phyloP scores from a whole-genome alignment of 169 alveolate genomes.

The Plasmodium cynomolgi region DNA sequence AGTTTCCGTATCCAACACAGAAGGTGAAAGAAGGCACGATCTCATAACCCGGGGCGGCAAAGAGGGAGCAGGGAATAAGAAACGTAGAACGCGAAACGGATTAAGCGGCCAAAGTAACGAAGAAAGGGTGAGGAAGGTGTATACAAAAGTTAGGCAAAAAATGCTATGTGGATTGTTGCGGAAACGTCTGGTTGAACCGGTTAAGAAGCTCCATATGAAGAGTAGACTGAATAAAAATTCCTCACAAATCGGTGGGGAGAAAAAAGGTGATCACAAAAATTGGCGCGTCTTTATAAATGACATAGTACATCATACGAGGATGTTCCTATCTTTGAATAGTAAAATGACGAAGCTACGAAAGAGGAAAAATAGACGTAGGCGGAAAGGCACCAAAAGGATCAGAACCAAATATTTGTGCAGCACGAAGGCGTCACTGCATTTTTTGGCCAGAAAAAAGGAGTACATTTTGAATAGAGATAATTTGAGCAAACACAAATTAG shows the following conservation, averaged over 20 bases:
- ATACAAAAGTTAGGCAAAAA: not conserved
- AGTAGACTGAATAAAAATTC: not conserved
- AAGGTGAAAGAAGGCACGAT: not conserved
- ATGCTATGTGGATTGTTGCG: constrained; percentile 7
- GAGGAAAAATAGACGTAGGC: not conserved
- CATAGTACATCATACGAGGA: constrained; percentile 2
- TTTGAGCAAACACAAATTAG: constrained; percentile 9
- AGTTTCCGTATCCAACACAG: not conserved
- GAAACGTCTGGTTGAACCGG: not conserved
- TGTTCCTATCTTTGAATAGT: constrained; percentile 3
- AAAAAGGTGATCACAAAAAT: not conserved
- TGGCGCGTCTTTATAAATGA: constrained; percentile 10
- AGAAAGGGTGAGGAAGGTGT: not conserved
- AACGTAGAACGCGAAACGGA: not conserved
- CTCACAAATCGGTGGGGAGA: not conserved
- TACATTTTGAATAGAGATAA: constrained; percentile 26
- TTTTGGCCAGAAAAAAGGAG: constrained; percentile 38
- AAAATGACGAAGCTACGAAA: constrained; percentile 13
- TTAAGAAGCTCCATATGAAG: not conserved
- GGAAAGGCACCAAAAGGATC: not conserved
- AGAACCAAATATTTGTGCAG: not conserved
- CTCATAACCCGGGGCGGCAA: not conserved
- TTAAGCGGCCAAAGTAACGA: not conserved
- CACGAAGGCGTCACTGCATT: constrained; percentile 1
- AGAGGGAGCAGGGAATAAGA: not conserved